phyloP scores from a whole-genome alignment of 257 asterid genomes.

The Rhazya stricta region DNA sequence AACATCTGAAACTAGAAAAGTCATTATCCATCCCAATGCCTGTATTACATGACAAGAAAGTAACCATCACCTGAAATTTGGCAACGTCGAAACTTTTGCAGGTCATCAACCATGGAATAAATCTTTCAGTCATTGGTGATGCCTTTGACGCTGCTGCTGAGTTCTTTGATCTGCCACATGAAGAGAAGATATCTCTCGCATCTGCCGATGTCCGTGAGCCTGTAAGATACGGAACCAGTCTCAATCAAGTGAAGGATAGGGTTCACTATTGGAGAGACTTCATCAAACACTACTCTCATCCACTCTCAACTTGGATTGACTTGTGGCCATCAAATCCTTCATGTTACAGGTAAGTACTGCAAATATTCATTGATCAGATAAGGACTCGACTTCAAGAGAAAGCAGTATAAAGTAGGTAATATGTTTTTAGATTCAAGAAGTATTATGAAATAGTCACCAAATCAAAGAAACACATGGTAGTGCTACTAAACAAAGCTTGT shows the following conservation, averaged over 20 bases:
- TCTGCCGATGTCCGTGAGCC: slow-evolving; percentile 45
- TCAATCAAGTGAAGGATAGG: slow-evolving; percentile 45
- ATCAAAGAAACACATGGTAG: neutral
- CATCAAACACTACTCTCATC: slow-evolving; percentile 59
- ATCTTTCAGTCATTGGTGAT: slow-evolving; percentile 28
- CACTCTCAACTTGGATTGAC: slow-evolving; percentile 60
- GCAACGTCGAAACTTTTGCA: slow-evolving; percentile 14
- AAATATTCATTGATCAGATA: neutral
- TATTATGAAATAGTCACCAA: neutral
- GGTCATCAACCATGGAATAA: slow-evolving; percentile 67
- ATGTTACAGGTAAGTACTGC: slow-evolving; percentile 40
- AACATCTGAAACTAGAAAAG: neutral
- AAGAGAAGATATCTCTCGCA: slow-evolving; percentile 38
- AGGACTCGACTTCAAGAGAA: neutral
- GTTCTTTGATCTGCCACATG: slow-evolving; percentile 51
- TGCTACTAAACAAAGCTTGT: neutral
- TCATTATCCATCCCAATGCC: neutral
- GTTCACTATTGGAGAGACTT: slow-evolving; percentile 65
- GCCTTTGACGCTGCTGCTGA: slow-evolving; percentile 48
- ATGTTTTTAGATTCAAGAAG: neutral
- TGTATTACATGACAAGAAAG: neutral
- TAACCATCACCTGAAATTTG: neutral
- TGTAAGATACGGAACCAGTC: slow-evolving; percentile 61
- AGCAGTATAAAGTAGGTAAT: neutral
- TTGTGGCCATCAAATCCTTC: slow-evolving; percentile 67